Base-by-base conservation (phyloP, 169 alveolate genomes). In the Cystoisospora suis region DNA sequence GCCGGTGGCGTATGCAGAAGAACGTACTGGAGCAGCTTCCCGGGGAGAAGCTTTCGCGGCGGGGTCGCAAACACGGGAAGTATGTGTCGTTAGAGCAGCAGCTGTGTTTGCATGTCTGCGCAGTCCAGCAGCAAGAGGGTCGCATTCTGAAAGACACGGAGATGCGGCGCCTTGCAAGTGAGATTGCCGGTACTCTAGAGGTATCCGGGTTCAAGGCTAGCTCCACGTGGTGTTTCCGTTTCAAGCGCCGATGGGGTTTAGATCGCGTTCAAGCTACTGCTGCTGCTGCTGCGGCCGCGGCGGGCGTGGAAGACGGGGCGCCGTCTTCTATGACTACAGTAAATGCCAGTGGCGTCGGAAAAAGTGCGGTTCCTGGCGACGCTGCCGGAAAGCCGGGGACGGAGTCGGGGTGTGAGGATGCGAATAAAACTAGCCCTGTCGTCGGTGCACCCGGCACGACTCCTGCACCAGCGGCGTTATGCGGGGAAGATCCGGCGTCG, bases 1-100 rank as follows among this genome's bases (percentile, higher is more conserved):
- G 83, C 1, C 83, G 83, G 36, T 72, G 83, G 83, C 83, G 83
- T 38, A 38, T 40, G 83, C 83, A 72, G 83, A 72, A 72, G 83
- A 34, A 20, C 3, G 83, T 72, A 53, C 56, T 72, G 56, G 58
- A 72, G 83, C 83, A 72, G 56, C 83, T 72, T 46, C 83, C 83
- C 3, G 83, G 83, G 40, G 83, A 72, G 83, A 72, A 72, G 56
- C 83, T 72, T 17, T 72, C 83, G 47, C 83, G 83, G 56, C 49
- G 83, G 40, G 83, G 83, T 12, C 83, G 83, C 40, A 72, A 72
- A 34, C 83, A 72, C 53, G 83, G 83, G 58, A 72, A 72, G 83
- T 72, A 72, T 38, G 83, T 72, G 36, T 23, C 53, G 27, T 56
- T 72, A 12, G 83, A 72, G 83, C 56, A 72, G 34, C 83, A 72